Evolutionary conservation across 1,284 basidiomycete genomes (phyloP).

Genomic region (Ganoderma leucocontextum): DNA sequence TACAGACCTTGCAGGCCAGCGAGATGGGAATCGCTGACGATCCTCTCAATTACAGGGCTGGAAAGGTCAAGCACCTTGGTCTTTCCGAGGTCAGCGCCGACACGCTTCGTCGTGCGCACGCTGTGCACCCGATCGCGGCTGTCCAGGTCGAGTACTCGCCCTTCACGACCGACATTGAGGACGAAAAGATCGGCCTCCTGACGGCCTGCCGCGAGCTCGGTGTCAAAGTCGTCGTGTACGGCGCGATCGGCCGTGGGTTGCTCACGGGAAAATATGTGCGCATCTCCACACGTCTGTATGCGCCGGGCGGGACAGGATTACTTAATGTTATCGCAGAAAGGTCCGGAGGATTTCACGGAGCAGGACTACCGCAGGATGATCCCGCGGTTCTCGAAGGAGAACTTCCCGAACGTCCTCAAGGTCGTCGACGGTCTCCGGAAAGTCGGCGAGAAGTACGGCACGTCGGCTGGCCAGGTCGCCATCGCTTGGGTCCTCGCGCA

Average conservation of each 20-base stretch:
- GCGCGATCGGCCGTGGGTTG: slow-evolving; percentile 68
- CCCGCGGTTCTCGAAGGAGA: slow-evolving; percentile 51
- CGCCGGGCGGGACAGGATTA: not conserved
- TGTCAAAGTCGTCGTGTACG: slow-evolving; percentile 64
- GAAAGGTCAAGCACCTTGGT: slow-evolving; percentile 70
- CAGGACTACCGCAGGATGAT: slow-evolving; percentile 53
- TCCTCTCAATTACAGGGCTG: slow-evolving; percentile 47
- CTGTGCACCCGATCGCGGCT: slow-evolving; percentile 66
- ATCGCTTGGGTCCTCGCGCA: slow-evolving; percentile 54
- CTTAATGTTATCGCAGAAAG: slow-evolving; percentile 45
- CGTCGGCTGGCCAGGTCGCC: slow-evolving; percentile 50
- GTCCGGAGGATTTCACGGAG: slow-evolving; percentile 58
- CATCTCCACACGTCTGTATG: not conserved
- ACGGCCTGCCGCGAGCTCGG: slow-evolving; percentile 61
- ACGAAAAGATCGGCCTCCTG: slow-evolving; percentile 54
- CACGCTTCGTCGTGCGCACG: slow-evolving; percentile 70
- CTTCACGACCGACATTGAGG: slow-evolving; percentile 63
- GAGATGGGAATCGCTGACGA: not conserved
- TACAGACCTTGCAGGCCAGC: not conserved
- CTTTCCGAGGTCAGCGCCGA: slow-evolving; percentile 66
- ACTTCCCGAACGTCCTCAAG: slow-evolving; percentile 54
- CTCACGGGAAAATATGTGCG: slow-evolving; percentile 62
- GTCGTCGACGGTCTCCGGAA: slow-evolving; percentile 46
- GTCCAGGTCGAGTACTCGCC: slow-evolving; percentile 73
- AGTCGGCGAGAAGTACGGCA: slow-evolving; percentile 40